Evolutionary conservation across 768 basidiomycete genomes (phyloP), one percentile per base, ranked within the genome.

Genomic region (Boletus coccyginus): DNA sequence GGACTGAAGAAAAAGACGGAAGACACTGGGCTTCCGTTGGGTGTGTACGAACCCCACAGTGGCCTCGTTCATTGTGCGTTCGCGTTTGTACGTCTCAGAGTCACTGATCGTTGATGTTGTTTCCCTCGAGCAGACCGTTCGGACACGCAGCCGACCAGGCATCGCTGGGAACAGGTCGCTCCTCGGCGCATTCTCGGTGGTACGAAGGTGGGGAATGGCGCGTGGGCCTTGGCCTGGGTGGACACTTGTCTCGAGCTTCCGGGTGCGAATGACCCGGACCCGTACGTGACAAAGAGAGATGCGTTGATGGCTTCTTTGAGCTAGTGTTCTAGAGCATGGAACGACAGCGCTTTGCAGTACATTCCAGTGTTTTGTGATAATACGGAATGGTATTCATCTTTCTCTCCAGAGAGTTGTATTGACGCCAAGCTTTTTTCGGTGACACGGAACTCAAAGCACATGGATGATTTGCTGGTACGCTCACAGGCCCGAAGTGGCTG

Each of bases 11-110:
- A 61, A 48, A 60, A 60, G 44, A 61, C 55, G 50, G 77, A 75
- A 29, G 67, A 70, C 4, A 64, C 54, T 10, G 59, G 60, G 7
- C 74, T 80, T 44, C 85, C 87, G 2, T 62, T 85, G 41, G 92
- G 91, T 2, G 76, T 86, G 21, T 95, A 94, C 63, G 94, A 96
- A 62, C 85, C 92, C 9, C 92, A 96, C 66, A 80, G 86, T 0
- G 85, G 86, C 39, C 68, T 86, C 33, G 80, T 92, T 7, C 81
- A 87, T 63, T 90, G 92, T 92, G 66, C 66, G 86, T 76, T 52
- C 56, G 45, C 44, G 14, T 39, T 46, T 56, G 12, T 35, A 27
- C 39, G 27, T 42, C 32, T 39, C 46, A 21, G 33, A 8, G 38
- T 53, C 38, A 57, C 24, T 55, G 33, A 42, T 57, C 57, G 19